phyloP scores from a whole-genome alignment of 371 early-diverging fungal species.

The Mucor lusitanicus region DNA sequence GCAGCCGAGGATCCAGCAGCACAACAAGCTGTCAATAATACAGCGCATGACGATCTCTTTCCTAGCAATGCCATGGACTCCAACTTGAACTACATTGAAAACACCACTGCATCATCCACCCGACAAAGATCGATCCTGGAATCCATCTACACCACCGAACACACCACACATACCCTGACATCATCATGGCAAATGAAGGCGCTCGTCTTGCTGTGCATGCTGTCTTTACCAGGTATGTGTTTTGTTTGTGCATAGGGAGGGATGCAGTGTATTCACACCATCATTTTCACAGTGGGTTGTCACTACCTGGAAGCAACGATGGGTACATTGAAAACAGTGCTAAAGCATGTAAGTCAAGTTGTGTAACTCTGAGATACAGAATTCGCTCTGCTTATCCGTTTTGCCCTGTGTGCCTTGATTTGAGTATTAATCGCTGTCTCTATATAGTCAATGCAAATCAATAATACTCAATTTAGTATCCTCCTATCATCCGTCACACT shows the following conservation, averaged over 20 bases:
- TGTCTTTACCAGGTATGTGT: constrained; percentile 23
- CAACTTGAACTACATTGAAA: not conserved
- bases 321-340: constrained; percentile 42
- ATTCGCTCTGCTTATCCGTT: constrained; percentile 14
- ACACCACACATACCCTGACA: not conserved
- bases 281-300: constrained; percentile 28
- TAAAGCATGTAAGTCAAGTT: constrained; percentile 36
- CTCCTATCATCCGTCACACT: constrained; percentile 71
- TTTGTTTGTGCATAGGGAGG: not conserved
- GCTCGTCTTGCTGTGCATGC: constrained; percentile 18
- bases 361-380: not conserved
- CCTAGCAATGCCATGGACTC: not conserved
- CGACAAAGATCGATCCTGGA: not conserved
- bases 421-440: too few relatives aligned
- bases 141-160: constrained; percentile 10
- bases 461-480: constrained; percentile 73
- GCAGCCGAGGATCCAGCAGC: not conserved
- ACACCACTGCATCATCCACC: not conserved
- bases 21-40: not conserved
- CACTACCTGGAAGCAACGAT: constrained; percentile 48
- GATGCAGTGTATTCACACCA: too few relatives aligned
- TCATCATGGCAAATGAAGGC: constrained; percentile 23
- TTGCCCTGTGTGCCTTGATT: not conserved
- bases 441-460: constrained; percentile 49
- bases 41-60: constrained; percentile 8